A percentile compares a stretch with the other conserved stretches of the same genome.
Conservation (phyloP, 2,329 filamentous ascomycete genomes). For the Calonectria montana region DNA sequence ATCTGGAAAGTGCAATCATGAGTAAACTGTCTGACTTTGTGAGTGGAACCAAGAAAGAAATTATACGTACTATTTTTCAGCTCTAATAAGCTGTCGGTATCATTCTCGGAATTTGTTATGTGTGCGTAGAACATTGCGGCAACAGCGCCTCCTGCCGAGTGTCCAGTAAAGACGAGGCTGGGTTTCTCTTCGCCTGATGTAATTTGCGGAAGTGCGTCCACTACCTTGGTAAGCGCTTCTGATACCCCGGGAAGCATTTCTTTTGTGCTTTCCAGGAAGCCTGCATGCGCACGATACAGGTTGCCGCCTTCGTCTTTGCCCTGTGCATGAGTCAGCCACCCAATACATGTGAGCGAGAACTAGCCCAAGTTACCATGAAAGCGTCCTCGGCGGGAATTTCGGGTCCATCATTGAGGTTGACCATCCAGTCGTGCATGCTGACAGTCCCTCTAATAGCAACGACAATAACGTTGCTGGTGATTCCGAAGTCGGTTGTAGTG, state of each 20-base stretch:
- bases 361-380: not conserved
- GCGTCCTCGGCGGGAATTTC: not conserved
- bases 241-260: not conserved
- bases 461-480: not conserved
- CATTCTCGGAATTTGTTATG: not conserved
- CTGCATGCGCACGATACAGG: not conserved
- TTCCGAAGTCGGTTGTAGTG: not conserved
- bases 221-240: not conserved
- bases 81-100: not conserved
- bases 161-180: not conserved
- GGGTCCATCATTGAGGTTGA: not conserved
- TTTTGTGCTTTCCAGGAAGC: not conserved
- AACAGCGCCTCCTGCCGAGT: not conserved
- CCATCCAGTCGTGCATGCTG: not conserved
- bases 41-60: too few relatives aligned
- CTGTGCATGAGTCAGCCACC: not conserved
- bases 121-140: not conserved
- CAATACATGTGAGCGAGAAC: too few relatives aligned
- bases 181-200: not conserved
- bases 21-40: rapidly evolving
- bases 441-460: not conserved
- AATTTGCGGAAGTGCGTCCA: not conserved
- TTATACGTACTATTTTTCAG: not conserved
- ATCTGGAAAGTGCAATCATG: not conserved
- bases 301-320: not conserved